A percentile compares a stretch with the other conserved stretches of the same genome.
Conservation (phyloP, 768 basidiomycete genomes). For the Pleurotus djamor region DNA sequence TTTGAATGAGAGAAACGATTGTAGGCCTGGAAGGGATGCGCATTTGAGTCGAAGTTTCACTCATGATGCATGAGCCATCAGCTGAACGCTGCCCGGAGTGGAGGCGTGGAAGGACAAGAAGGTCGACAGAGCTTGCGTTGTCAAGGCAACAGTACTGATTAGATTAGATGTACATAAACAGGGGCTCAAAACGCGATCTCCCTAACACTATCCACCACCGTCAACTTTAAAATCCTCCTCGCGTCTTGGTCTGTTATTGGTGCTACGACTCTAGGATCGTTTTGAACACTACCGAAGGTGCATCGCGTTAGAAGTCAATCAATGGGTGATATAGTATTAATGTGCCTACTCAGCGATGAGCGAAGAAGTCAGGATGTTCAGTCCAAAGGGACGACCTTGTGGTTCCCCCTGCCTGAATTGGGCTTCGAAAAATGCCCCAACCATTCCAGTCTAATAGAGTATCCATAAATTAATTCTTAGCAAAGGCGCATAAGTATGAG, state of each 20-base stretch:
- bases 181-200: conserved; percentile 4
- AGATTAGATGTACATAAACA: neutral
- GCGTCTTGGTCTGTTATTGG: conserved; percentile 4
- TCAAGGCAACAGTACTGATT: neutral
- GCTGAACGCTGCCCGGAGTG: neutral
- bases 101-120: neutral
- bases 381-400: conserved; percentile 1
- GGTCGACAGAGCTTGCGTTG: neutral
- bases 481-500: neutral
- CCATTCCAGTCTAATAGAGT: conserved; percentile 13
- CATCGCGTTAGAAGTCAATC: neutral
- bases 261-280: neutral
- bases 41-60: neutral
- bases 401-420: conserved; percentile 4
- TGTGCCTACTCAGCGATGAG: conserved; percentile 7
- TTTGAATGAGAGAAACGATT: conserved; percentile 20
- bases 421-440: conserved; percentile 11
- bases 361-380: conserved; percentile 7
- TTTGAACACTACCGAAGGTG: neutral
- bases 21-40: neutral
- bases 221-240: conserved; percentile 7
- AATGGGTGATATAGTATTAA: neutral
- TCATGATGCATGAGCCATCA: neutral
- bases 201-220: neutral
- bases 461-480: neutral